A percentile compares a stretch with the other conserved stretches of the same genome.
These are phyloP conservation scores for Brassica nigra DNA, from an alignment of 345 rosid species.

Conservation along the genomic window DNA sequence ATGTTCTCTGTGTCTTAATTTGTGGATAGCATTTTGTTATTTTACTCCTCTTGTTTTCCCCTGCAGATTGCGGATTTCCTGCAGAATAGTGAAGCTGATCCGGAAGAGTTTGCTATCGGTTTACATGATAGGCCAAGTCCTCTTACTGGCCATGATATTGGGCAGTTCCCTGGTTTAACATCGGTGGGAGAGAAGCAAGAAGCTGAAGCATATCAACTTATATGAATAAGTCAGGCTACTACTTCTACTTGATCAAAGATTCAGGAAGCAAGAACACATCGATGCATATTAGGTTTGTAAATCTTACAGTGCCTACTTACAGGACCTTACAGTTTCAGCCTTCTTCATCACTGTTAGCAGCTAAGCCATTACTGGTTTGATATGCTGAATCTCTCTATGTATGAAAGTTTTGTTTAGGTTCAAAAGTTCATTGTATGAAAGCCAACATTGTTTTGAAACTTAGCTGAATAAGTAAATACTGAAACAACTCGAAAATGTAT, in stretches of 20 bases:
- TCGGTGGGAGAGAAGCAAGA: conserved; percentile 32
- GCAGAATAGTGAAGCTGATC: conserved; percentile 50
- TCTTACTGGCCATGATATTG: conserved; percentile 69
- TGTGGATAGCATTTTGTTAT: background rate
- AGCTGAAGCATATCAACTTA: conserved; percentile 43
- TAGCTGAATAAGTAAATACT: no score
- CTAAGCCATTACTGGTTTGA: background rate
- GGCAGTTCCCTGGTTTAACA: conserved; percentile 68
- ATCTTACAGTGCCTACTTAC: conserved; percentile 8
- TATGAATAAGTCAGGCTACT: conserved; percentile 21
- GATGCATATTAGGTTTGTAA: conserved; percentile 8
- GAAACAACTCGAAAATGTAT: background rate
- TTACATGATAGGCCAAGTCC: conserved; percentile 57
- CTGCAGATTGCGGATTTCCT: conserved; percentile 72
- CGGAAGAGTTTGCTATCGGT: conserved; percentile 68
- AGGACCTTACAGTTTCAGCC: background rate
- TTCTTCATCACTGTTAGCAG: background rate
- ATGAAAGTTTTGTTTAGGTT: conserved; percentile 25
- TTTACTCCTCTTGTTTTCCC: background rate
- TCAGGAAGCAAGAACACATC: conserved; percentile 10
- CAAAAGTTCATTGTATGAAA: background rate
- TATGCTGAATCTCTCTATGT: conserved; percentile 1
- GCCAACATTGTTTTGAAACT: background rate
- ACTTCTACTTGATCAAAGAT: conserved; percentile 5
- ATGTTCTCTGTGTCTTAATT: background rate